Conservation (phyloP, 1,139 yeast genomes). For the Hanseniaspora gamundiae region DNA sequence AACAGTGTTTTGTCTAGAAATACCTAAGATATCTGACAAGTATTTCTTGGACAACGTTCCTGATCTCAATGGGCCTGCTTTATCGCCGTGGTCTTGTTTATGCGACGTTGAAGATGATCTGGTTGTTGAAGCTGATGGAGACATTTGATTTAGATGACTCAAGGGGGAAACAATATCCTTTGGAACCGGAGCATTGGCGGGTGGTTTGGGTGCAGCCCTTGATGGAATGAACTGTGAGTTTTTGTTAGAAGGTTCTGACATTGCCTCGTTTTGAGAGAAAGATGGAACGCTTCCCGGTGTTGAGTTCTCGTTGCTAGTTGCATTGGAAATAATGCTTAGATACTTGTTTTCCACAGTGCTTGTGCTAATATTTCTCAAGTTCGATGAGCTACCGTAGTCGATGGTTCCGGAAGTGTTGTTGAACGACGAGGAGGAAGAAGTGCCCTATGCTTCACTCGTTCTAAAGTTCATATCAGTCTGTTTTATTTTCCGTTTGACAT, state of each 20-base stretch:
- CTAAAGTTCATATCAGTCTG: not conserved
- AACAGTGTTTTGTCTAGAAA: not conserved
- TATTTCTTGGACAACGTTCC: not conserved
- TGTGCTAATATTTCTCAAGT: not conserved
- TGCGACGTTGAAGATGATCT: not conserved
- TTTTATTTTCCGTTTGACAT: not conserved
- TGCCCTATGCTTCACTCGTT: not conserved
- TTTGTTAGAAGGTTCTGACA: conserved; percentile 12
- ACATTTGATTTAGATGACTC: conserved; percentile 6
- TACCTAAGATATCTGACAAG: not conserved
- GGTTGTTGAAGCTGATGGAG: not conserved
- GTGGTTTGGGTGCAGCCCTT: conserved; percentile 56
- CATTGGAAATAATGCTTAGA: not conserved
- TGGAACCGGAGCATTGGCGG: conserved; percentile 17
- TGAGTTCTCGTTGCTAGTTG: not conserved
- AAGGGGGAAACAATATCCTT: conserved; percentile 17
- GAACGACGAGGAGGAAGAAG: conserved; percentile 11
- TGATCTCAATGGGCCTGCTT: not conserved
- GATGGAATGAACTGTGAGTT: conserved; percentile 42
- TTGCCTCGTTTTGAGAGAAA: conserved; percentile 17
- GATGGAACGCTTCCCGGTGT: not conserved
- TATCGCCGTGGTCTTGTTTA: not conserved
- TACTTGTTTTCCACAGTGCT: not conserved
- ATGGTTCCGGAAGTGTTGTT: conserved; percentile 1
- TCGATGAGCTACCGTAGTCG: not conserved